phyloP scores from a whole-genome alignment of 768 basidiomycete species.

The Tulasnella sp. region DNA sequence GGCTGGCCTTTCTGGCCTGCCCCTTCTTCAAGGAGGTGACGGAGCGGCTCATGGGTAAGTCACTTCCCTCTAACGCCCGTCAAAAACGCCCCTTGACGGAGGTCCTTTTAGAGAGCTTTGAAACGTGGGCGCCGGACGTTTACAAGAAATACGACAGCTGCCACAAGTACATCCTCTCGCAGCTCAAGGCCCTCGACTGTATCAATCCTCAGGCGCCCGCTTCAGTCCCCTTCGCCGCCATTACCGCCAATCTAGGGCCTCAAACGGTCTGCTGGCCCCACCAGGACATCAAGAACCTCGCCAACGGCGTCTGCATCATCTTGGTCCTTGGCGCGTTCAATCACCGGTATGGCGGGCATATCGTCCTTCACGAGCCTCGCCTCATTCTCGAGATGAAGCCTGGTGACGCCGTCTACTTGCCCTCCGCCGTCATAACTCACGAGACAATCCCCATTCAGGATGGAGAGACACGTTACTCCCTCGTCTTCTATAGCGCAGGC shows the following conservation, averaged over 20 bases:
- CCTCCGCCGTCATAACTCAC: not conserved
- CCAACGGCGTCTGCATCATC: not conserved
- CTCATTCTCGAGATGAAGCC: not conserved
- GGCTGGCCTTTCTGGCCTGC: too few relatives aligned
- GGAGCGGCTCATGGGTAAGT: too few relatives aligned
- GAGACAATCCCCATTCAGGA: not conserved
- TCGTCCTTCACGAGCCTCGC: not conserved
- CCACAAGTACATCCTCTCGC: too few relatives aligned
- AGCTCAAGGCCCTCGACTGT: too few relatives aligned
- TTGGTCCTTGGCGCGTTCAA: not conserved
- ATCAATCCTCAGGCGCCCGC: too few relatives aligned
- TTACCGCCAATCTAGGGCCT: not conserved
- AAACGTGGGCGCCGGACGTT: too few relatives aligned
- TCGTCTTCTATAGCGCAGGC: not conserved
- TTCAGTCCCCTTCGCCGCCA: not conserved
- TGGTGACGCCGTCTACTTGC: not conserved
- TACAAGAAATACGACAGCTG: too few relatives aligned
- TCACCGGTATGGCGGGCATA: not conserved
- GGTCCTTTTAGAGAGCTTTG: too few relatives aligned
- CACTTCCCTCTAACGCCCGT: too few relatives aligned
- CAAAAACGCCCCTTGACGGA: too few relatives aligned
- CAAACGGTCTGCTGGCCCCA: not conserved
- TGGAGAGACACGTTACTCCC: not conserved
- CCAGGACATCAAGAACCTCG: not conserved
- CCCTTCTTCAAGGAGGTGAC: too few relatives aligned